Evolutionary conservation across 2,329 filamentous ascomycete genomes (phyloP), one percentile per base, ranked within the genome.

Genomic region (Fusarium sp.): DNA sequence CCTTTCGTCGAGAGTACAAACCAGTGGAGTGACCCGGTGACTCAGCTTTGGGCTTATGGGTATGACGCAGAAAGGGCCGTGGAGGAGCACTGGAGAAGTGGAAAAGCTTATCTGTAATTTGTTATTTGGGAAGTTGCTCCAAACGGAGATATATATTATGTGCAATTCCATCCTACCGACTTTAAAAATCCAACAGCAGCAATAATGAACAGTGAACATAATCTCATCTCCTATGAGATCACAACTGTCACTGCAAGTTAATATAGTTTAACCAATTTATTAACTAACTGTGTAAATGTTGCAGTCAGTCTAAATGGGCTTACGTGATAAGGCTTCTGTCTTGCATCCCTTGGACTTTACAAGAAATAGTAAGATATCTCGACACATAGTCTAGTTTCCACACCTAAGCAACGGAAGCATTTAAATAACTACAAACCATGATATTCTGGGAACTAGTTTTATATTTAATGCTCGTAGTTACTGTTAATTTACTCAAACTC

Each of bases 1-100:
- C 45, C 58, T 0, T 62, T 62, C 4, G 39, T 62, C 3, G 58
- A 62, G 45, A 62, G 58, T 4, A 62, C 58, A 3, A 62, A 62
- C 3, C 58, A 62, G 11, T 62, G 58, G 58, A 62, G 58, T 2
- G 58, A 62, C 2, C 58, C 56, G 1, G 25, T 52, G 3, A 61
- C 58, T 6, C 58, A 62, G 12, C 3, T 62, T 7, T 62, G 58
- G 58, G 58, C 58, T 0, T 62, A 62, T 53, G 58, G 58, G 1
- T 61, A 62, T 41, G 58, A 62, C 11, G 28, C 37, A 0, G 58
- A 62, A 14, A 11, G 44, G 6, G 45, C 56, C 0, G 31, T 62
- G 13, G 30, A 30, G 4, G 18, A 26, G 1, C 4, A n/a, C 3
- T 62, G 37, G 50, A 59, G 2, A 25, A 0, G 4, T 9, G n/a